Base-by-base conservation (phyloP, 2,329 filamentous ascomycete genomes). In the Chlorencoelia australis region DNA sequence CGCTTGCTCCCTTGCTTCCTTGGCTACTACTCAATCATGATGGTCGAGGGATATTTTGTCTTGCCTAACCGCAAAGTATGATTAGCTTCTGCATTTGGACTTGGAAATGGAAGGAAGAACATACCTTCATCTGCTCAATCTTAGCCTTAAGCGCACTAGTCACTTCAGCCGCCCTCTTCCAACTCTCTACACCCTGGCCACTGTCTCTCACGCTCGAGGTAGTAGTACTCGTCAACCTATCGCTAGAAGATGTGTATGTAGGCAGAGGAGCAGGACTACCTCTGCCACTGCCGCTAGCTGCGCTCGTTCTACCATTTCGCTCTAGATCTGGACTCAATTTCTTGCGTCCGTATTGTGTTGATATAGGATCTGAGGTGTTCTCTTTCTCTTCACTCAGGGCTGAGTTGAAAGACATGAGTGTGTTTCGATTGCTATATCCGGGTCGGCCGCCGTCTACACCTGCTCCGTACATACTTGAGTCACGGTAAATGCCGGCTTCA, bases 61-160 rank as follows among this genome's bases (percentile, higher is more conserved):
- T 64, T 17, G 67, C 67, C 67, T 71, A 17, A 2, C 21, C 13
- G 20, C 19, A 15, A 7, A 4, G 30, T 25, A 48, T 32, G 40
- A 36, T 39, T 30, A 32, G 8, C 8, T 30, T 25, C 2, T 11
- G 27, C 16, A 3, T 24, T n/a, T 7, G 22, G n/a, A n/a, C n/a
- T n/a, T n/a, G n/a, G n/a, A 35, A 17, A 29, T 22, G 35, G 10
- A 24, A 22, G 13, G 14, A 7, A 32, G 22, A 35, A 42, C 63
- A 48, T 53, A 74, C 75, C 72, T 96, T 98, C 91, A 98, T 98
- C 68, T 91, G 83, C 67, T 96, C 91, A 60, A 98, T 98, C 58
- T 91, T 77, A 35, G 89, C 87, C 67, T 96, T 98, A 54, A 98
- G 62, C 59, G 95, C 91, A 61, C 88, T 95, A 37, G 91, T 98